Percentiles rank a stretch among this genome's conserved stretches.
These are phyloP conservation scores for Ulota crispa DNA, from an alignment of 225 moss, liverwort and hornwort species.

Conservation along the genomic window DNA sequence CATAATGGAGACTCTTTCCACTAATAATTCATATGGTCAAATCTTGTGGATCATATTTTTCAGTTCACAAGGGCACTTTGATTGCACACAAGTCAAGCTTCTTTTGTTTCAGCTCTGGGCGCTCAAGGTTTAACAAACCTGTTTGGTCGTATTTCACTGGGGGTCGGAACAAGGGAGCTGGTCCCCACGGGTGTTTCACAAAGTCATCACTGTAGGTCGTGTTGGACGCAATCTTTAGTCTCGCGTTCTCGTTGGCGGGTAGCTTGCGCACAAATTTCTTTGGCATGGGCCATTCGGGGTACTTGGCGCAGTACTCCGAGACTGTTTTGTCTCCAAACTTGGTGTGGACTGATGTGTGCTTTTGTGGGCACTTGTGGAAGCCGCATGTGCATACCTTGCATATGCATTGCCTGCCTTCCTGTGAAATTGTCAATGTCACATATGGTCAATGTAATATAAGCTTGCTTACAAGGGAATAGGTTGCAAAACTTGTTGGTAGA, in stretches of 20 bases:
- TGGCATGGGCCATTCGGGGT: constrained; percentile 48
- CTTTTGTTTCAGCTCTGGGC: too few species aligned
- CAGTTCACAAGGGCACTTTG: too few species aligned
- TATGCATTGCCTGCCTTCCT: constrained; percentile 47
- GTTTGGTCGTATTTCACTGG: background rate
- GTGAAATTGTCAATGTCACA: background rate
- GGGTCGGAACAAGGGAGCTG: constrained; percentile 10
- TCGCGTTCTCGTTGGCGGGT: background rate
- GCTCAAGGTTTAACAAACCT: too few species aligned
- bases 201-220: constrained; percentile 54
- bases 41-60: too few species aligned
- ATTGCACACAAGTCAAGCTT: too few species aligned
- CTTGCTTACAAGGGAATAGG: too few species aligned
- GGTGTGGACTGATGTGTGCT: constrained; percentile 46
- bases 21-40: too few species aligned
- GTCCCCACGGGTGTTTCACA: constrained; percentile 42
- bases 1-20: too few species aligned
- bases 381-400: constrained; percentile 63
- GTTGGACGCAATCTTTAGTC: constrained; percentile 21
- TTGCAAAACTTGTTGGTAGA: too few species aligned
- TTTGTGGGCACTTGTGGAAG: constrained; percentile 54
- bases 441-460: too few species aligned
- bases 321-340: constrained; percentile 36
- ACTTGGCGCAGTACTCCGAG: constrained; percentile 50
- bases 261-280: constrained; percentile 21